Percentiles rank a stretch among this genome's conserved stretches.
These are phyloP conservation scores for Diaporthe nobilis DNA, from an alignment of 2,329 filamentous ascomycete species.

Conservation along the genomic window DNA sequence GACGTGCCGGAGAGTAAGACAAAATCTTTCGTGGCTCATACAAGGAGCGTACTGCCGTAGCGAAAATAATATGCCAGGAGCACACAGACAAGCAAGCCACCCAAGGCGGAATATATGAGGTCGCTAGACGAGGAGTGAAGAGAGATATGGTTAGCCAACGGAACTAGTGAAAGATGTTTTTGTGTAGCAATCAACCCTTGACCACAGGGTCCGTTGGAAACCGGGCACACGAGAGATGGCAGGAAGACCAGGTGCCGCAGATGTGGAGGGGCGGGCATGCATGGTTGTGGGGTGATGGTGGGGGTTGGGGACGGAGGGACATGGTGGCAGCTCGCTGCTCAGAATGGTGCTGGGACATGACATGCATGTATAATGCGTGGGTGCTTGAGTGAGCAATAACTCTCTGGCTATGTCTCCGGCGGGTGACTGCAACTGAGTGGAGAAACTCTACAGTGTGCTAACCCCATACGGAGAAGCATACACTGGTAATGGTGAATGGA, in stretches of 20 bases:
- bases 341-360: background rate
- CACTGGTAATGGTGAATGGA: background rate
- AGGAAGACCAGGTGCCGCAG: background rate
- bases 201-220: background rate
- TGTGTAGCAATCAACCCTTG: background rate
- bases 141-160: background rate
- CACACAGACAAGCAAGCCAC: constrained; percentile 10
- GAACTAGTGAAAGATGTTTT: background rate
- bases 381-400: background rate
- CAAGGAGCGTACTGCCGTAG: background rate
- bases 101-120: background rate
- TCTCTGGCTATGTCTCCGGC: background rate
- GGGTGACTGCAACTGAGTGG: background rate
- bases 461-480: background rate
- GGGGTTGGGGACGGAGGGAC: background rate
- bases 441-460: background rate
- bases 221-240: background rate
- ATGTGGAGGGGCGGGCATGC: background rate
- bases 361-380: background rate
- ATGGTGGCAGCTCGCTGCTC: background rate
- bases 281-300: background rate
- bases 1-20: background rate
- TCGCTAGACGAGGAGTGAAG: background rate
- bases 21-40: background rate
- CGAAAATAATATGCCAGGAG: constrained; percentile 10